Evolutionary conservation across 805 yeast genomes (phyloP).

Genomic region (Hanseniaspora clermontiae): DNA sequence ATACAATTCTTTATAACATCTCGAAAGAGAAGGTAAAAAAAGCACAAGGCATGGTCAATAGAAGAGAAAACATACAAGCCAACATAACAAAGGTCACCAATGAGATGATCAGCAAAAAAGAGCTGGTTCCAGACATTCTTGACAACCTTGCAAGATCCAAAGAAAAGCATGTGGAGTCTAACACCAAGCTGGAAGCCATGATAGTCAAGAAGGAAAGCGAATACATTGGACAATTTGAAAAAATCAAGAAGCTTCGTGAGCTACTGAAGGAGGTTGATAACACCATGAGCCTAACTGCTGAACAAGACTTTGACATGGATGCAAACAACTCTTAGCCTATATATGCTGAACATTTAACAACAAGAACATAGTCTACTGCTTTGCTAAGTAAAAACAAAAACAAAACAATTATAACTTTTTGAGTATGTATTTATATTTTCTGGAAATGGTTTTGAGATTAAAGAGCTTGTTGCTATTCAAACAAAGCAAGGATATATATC

Average conservation of each 20-base stretch:
- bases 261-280: neutral
- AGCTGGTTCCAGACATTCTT: neutral
- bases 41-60: neutral
- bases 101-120: neutral
- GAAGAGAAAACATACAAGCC: slow-evolving; percentile 4
- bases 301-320: neutral
- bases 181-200: neutral
- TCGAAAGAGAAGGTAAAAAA: neutral
- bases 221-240: neutral
- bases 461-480: slow-evolving; percentile 4
- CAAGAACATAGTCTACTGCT: too few relatives aligned
- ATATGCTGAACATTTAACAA: neutral
- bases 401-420: neutral
- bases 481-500: slow-evolving; percentile 7
- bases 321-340: neutral
- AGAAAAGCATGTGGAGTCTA: neutral
- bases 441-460: slow-evolving; percentile 5
- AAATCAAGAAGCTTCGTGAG: neutral
- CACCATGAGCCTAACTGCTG: neutral
- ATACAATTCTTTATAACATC: neutral
- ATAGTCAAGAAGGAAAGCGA: neutral
- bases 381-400: neutral
- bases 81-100: neutral
- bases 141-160: neutral
- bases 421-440: slow-evolving; percentile 1